Conservation (phyloP, 2,329 filamentous ascomycete genomes). For the Elsinoe necatrix region DNA sequence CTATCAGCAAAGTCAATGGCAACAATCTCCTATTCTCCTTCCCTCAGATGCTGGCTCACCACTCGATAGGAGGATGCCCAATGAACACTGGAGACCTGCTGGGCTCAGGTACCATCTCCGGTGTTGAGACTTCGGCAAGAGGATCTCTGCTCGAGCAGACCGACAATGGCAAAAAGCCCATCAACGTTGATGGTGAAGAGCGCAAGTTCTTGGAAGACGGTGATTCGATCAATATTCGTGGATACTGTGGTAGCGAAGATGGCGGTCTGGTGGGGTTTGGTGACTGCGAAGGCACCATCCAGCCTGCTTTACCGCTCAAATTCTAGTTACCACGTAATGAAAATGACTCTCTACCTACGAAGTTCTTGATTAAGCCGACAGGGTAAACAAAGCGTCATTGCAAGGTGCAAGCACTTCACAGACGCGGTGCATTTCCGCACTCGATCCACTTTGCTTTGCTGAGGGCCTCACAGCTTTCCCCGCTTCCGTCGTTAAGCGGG, state of each 20-base stretch:
- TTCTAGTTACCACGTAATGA: slow-evolving; percentile 13
- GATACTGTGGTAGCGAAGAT: slow-evolving; percentile 54
- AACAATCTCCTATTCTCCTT: slow-evolving; percentile 72
- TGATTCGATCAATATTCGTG: slow-evolving; percentile 59
- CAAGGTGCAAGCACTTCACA: neutral
- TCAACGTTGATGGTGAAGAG: slow-evolving; percentile 56
- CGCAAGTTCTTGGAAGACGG: slow-evolving; percentile 67
- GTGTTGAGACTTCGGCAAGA: slow-evolving; percentile 47
- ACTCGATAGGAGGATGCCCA: slow-evolving; percentile 66
- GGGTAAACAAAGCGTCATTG: neutral
- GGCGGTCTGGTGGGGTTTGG: slow-evolving; percentile 68
- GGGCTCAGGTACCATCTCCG: slow-evolving; percentile 71
- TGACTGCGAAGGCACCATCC: slow-evolving; percentile 58
- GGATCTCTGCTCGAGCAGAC: slow-evolving; percentile 68
- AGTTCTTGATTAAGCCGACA: neutral
- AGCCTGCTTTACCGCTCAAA: slow-evolving; percentile 34
- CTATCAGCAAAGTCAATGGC: slow-evolving; percentile 53
- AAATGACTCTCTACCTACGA: neutral
- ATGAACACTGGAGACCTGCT: slow-evolving; percentile 66
- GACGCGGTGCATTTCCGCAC: neutral
- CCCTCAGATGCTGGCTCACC: slow-evolving; percentile 73
- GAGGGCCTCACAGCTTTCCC: neutral
- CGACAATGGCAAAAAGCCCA: slow-evolving; percentile 55
- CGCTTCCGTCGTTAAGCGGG: slow-evolving; percentile 8
- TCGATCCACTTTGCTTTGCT: neutral